Evolutionary conservation across 441 rosid genomes (phyloP).

Genomic region (Eutrema salsugineum): DNA sequence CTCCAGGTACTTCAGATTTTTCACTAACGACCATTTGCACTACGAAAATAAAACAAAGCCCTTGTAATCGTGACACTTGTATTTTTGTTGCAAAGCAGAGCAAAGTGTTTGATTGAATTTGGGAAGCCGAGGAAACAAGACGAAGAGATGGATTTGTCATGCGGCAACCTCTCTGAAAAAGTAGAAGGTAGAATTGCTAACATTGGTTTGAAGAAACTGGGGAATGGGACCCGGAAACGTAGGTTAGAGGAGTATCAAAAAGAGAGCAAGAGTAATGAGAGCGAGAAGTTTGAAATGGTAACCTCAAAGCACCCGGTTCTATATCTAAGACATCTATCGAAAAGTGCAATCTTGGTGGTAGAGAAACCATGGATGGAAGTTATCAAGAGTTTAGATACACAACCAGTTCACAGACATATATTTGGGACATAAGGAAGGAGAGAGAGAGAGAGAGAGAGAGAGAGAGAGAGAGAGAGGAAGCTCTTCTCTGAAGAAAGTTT

Average conservation of each 20-base stretch:
- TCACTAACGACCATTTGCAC: background rate
- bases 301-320: conserved; percentile 82
- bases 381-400: conserved; percentile 60
- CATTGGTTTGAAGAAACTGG: conserved; percentile 26
- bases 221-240: conserved; percentile 40
- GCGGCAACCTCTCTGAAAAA: conserved; percentile 40
- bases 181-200: conserved; percentile 37
- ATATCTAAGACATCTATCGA: conserved; percentile 74
- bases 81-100: conserved; percentile 40
- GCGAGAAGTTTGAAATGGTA: conserved; percentile 64
- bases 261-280: conserved; percentile 47
- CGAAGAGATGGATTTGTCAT: conserved; percentile 44
- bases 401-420: conserved; percentile 94
- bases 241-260: conserved; percentile 43
- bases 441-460: background rate
- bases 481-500: background rate
- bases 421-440: conserved; percentile 55
- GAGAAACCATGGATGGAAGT: conserved; percentile 98
- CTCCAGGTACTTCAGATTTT: conserved; percentile 57
- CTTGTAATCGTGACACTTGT: background rate
- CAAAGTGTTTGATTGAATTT: conserved; percentile 82
- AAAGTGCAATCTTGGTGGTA: conserved; percentile 66
- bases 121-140: conserved; percentile 68
- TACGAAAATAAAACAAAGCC: background rate
- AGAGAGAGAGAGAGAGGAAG: background rate